Conservation (phyloP, 371 early-diverging fungal species). For the Mycotypha africana region DNA sequence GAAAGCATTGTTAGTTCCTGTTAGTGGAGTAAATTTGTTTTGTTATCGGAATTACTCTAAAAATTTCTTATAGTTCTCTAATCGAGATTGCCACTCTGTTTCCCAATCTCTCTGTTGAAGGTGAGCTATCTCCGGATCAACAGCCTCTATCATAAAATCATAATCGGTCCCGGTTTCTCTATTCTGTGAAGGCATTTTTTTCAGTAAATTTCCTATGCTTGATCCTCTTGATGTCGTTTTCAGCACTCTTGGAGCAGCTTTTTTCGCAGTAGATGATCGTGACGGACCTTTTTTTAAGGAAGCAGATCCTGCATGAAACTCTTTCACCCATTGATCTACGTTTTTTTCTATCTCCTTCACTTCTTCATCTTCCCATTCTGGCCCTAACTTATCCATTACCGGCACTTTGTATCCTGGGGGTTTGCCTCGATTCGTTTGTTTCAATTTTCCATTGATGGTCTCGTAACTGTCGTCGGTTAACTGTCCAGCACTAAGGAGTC, state of each 20-base stretch:
- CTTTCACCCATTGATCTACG: conserved; percentile 49
- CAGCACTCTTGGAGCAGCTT: conserved; percentile 11
- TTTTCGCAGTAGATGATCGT: conserved; percentile 9
- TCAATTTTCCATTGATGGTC: conserved; percentile 47
- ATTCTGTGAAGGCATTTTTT: conserved; percentile 18
- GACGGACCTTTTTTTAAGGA: not conserved
- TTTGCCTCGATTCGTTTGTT: conserved; percentile 38
- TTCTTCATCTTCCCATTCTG: conserved; percentile 48
- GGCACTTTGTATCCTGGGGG: conserved; percentile 31
- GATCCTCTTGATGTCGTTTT: conserved; percentile 7
- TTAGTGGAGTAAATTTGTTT: not conserved
- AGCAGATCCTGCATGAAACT: conserved; percentile 40
- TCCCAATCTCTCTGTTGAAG: conserved; percentile 24
- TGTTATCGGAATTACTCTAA: conserved; percentile 15
- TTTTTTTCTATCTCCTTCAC: conserved; percentile 46
- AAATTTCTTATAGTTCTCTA: conserved; percentile 23
- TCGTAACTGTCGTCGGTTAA: conserved; percentile 47
- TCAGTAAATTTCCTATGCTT: conserved; percentile 20
- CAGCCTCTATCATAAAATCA: conserved; percentile 13
- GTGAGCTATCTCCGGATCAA: conserved; percentile 30
- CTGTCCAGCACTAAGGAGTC: conserved; percentile 39
- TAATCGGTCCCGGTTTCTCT: conserved; percentile 14
- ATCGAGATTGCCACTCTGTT: conserved; percentile 24
- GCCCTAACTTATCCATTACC: conserved; percentile 37
- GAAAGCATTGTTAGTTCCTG: too few relatives aligned